Base-by-base conservation (phyloP, 495 filamentous ascomycete species). In the Patellaria atrata region DNA sequence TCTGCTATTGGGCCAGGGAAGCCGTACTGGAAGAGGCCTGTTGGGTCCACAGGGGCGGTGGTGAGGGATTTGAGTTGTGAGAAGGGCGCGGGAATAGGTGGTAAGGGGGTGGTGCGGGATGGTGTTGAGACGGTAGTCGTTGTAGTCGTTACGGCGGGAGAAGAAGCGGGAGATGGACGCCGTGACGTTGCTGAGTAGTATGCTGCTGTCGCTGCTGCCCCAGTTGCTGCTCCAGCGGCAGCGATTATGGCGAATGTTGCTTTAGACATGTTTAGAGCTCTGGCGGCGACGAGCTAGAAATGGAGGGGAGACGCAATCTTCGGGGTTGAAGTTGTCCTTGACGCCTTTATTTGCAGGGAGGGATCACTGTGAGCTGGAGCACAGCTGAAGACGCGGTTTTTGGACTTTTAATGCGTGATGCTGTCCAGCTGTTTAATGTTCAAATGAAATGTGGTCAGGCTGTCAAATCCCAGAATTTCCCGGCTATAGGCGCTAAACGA, bases 21-120 rank as follows among this genome's bases (percentile, higher is more conserved):
- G 47, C 91, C 89, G 59, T 97, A 97, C 55, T 94, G 77, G 57
- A 92, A 87, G 48, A 97, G 66, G 12, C 86, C 89, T 1, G 80
- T 61, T 1, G 89, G 86, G 58, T 96, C 71, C 51, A 94, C 84
- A 38, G 56, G 41, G 28, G 48, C 23, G 20, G 27, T 38, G 10
- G 54, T 35, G 27, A n/a, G n/a, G 44, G 33, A 30, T 35, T 41
- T 59, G 47, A n/a, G n/a, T n/a, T n/a, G n/a, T n/a, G n/a, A n/a
- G n/a, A n/a, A n/a, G n/a, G n/a, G n/a, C n/a, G n/a, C 27, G 27
- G 31, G 36, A 24, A 30, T 29, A 14, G 35, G 44, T 22, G 35
- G 33, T 16, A 57, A 27, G 21, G 38, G 33, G 27, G 33, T 54
- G 22, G 51, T 31, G 1, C 49, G 30, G 10, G 53, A 20, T 13